These are phyloP conservation scores for Xylariaceae sp. DNA, from an alignment of 2,329 filamentous ascomycete species.

Conservation along the genomic window DNA sequence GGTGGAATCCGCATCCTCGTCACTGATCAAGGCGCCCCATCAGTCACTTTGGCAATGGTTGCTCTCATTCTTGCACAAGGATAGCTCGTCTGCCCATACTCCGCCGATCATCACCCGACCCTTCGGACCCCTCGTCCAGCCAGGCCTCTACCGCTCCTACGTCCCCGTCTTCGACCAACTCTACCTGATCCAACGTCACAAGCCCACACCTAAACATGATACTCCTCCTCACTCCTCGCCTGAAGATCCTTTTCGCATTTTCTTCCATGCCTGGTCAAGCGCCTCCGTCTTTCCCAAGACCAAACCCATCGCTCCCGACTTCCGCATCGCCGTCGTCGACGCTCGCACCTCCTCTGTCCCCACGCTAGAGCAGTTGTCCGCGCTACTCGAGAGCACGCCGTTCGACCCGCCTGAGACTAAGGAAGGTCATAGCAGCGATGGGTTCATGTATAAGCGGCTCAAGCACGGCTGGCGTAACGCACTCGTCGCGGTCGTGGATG, in stretches of 20 bases:
- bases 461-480: conserved; percentile 83
- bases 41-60: conserved; percentile 49
- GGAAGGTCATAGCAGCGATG: conserved; percentile 34
- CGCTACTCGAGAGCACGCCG: conserved; percentile 70
- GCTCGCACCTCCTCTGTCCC: conserved; percentile 69
- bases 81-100: conserved; percentile 3
- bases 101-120: conserved; percentile 21
- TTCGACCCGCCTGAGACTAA: conserved; percentile 55
- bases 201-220: conserved; percentile 37
- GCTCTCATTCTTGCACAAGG: conserved; percentile 37
- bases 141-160: conserved; percentile 64
- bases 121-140: conserved; percentile 55
- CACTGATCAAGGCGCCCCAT: conserved; percentile 12
- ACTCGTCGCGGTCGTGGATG: conserved; percentile 81
- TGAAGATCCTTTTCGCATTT: conserved; percentile 62
- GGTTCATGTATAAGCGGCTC: conserved; percentile 60
- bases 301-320: conserved; percentile 74
- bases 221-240: conserved; percentile 11
- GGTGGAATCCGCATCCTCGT: conserved; percentile 2
- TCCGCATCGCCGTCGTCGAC: conserved; percentile 77
- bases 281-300: conserved; percentile 68
- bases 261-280: conserved; percentile 81
- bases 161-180: conserved; percentile 72
- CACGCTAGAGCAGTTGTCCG: conserved; percentile 64
- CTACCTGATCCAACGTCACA: conserved; percentile 67